Base-by-base conservation (phyloP, 208 protist genomes). In the Novymonas esmeraldas region DNA sequence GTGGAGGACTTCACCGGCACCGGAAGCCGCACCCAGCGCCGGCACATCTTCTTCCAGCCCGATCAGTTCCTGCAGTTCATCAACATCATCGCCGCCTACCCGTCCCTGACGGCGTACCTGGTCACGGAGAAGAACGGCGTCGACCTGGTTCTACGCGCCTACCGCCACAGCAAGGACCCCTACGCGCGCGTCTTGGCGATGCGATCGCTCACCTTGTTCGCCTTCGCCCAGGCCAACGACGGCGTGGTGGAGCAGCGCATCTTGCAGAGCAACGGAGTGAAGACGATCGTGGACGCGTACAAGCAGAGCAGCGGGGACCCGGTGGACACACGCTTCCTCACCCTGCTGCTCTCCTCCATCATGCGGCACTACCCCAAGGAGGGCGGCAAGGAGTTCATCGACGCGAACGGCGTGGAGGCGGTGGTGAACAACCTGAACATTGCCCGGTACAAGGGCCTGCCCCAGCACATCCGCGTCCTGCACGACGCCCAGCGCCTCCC, bases 21-120 rank as follows among this genome's bases (percentile, higher is more conserved):
- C 4, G 80, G 82, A 18, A 70, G 67, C 20, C 75, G 87, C 4
- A 54, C 76, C 54, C 63, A 62, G 41, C 81, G 86, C 50, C 88
- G 85, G 73, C 85, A 95, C 77, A 86, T 93, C 62, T 96, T 96
- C 70, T 96, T 96, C 63, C 66, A 87, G 66, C 75, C 87, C 14
- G 89, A 96, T 60, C 62, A 84, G 59, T 96, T 96, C 61, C 64
- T 96, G 46, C 92, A 90, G 51, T 64, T 96, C 2, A 64, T 96
- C 55, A 96, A 94, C 74, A 72, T 91, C 61, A 74, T 92, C 24
- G 78, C 82, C 11, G 73, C 82, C 20, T 93, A 93, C 60, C 86
- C 88, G 46, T 76, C 52, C 34, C 64, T 96, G 52, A 81, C 78
- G 26, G 72, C 88, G 45, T 83, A 92, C 70, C 92, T 94, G 68